Evolutionary conservation across 768 basidiomycete species (phyloP), one percentile per base, ranked within the genome.

Genomic region (Hygrophoropsis aurantiaca): DNA sequence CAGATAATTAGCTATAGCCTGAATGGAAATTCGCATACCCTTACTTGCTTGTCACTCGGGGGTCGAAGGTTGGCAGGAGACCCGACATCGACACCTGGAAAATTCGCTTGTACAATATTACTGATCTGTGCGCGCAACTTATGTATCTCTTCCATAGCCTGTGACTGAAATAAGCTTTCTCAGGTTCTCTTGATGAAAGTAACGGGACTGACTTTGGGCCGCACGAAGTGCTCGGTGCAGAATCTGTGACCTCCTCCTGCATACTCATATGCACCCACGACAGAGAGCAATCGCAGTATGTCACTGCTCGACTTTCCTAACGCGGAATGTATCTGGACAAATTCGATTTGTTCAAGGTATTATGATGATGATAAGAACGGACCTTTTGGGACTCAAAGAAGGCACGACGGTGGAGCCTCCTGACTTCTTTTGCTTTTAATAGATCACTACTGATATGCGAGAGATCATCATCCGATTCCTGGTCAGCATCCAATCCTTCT

Each of bases 91-190:
- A 75, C 65, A 4, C 76, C 79, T 3, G 85, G 80, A 53, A 94
- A 90, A 59, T 88, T 88, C n/a, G 78, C 71, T 46, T 78, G 75
- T 4, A 95, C 89, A 37, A 98, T 94, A 47, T 78, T 80, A 57
- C 81, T 87, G 47, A 99, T 86, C 59, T 99, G 97, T 0, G 82
- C 77, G 27, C 94, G 82, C 4, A 99, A 75, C 62, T 98, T 97
- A 66, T 94, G 97, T 27, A 97, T 95, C 70, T 99, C 97, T 68
- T 97, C 90, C 94, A 99, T 98, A 0, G 93, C 90, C 94, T 97
- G 16, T 23, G 45, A 6, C 27, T 42, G 4, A 37, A 40, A 7
- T 25, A 23, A 34, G 21, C 25, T 42, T 15, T 5, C 26, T 42
- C 40, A 11, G 34, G 41, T 38, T 10, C 20, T 2, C n/a, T 25